Base-by-base conservation (phyloP, 768 basidiomycete genomes). In the Collybia nuda region DNA sequence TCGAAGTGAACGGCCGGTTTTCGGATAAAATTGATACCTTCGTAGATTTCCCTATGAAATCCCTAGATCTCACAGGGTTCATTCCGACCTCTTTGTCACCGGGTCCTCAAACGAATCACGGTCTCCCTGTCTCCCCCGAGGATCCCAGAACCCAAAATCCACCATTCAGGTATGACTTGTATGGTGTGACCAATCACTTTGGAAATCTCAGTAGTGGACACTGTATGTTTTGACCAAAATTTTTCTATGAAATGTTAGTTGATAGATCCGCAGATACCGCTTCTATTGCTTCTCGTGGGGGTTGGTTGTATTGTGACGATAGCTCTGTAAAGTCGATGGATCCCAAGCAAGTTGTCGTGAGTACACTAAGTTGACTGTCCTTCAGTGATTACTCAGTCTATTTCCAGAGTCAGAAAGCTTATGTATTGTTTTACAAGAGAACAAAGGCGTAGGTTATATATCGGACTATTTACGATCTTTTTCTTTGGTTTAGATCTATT, bases 1-100 rank as follows among this genome's bases (percentile, higher is more conserved):
- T 97, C 73, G 90, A 90, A 46, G 84, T 86, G 57, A 89, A 92
- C 56, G 93, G 93, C 1, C 85, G 84, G 2, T 97, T 96, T 68
- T 94, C 91, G 29, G 94, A 98, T 73, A 98, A 98, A 73, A 84
- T 98, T 47, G 95, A 98, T 67, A 97, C 95, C 1, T 82, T 86
- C 54, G 90, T 98, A 37, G 91, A 97, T 54, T 99, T 91, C 69
- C 96, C 96, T 5, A 67, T 80, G 56, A 83, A 74, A 54, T 58
- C 60, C 17, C 61, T 86, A 42, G 84, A 86, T 62, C 66, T 86
- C 44, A 78, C 93, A 22, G 84, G 86, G 61, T 94, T 90, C 64
- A 86, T 98, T 80, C 96, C 95, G 2, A 77, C 86, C 2, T 84
- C 90, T 1, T 68, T 90, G 2, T 83, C 87, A 6, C 82, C 86